phyloP scores from a whole-genome alignment of 2,329 filamentous ascomycete species.

The Hortaea sp. region DNA sequence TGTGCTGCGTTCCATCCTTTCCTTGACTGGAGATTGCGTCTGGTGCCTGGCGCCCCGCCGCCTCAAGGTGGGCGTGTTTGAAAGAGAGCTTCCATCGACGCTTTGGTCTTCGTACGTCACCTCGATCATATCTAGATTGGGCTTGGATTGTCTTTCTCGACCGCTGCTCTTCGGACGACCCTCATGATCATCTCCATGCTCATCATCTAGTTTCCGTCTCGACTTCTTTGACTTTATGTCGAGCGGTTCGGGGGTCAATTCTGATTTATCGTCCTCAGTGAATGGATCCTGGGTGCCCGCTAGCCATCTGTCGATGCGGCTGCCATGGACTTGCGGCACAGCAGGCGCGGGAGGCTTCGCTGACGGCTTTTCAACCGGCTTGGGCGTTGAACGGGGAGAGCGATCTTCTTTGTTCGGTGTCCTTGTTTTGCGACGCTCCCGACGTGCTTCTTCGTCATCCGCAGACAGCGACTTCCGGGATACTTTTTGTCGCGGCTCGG shows the following conservation, averaged over 20 bases:
- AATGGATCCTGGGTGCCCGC: constrained; percentile 29
- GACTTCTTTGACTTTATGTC: constrained; percentile 14
- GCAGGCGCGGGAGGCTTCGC: constrained; percentile 8
- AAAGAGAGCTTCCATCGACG: constrained; percentile 4
- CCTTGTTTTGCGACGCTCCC: constrained; percentile 3
- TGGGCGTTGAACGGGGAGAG: neutral
- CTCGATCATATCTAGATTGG: constrained; percentile 10
- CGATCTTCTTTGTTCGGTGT: neutral
- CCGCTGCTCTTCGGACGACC: constrained; percentile 11
- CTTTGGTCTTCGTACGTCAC: neutral
- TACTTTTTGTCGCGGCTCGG: constrained; percentile 5
- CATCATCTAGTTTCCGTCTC: constrained; percentile 4
- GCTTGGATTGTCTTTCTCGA: constrained; percentile 11
- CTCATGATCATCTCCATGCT: constrained; percentile 5
- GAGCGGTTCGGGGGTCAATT: constrained; percentile 21
- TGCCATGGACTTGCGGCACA: constrained; percentile 35
- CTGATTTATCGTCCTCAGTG: constrained; percentile 27
- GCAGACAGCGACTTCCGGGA: neutral
- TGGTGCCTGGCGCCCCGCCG: constrained; percentile 25
- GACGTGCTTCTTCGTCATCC: neutral
- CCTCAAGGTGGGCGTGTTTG: constrained; percentile 23
- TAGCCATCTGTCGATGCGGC: constrained; percentile 54
- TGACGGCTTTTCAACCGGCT: neutral
- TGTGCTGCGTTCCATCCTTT: constrained; percentile 3
- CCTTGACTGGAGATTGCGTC: constrained; percentile 33